Evolutionary conservation across 2,329 filamentous ascomycete genomes (phyloP), one percentile per base, ranked within the genome.

Genomic region (Triangularia verruculosa): DNA sequence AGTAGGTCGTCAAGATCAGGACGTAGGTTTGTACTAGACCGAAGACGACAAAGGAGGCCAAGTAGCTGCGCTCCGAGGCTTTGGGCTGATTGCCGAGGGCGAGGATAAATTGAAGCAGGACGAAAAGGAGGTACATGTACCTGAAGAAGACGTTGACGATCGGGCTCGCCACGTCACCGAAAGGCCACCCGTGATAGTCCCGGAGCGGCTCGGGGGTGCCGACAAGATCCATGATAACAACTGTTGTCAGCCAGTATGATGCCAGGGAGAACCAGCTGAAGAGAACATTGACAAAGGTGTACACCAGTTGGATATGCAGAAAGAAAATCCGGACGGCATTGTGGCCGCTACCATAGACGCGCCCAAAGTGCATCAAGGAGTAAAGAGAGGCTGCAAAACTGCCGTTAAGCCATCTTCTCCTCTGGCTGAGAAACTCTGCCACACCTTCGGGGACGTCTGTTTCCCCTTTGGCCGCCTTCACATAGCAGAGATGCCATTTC

Each of bases 271-370:
- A 97, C 94, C 94, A 98, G 70, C 92, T 87, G 75, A 98, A 88
- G 75, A 96, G 80, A 63, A 94, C 87, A 71, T 91, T 91, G 77
- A 90, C 88, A 73, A 92, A 83, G 80, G 97, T 97, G 87, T 98
- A 98, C 72, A 97, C 72, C 77, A 97, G 86, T 78, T 98, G 94
- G 69, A 97, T 82, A 80, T 97, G 93, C 76, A 98, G 86, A 85
- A 97, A 96, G 83, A 97, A 90, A 93, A 97, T 97, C 80, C 94
- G 93, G 69, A 97, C 78, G 69, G 97, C 83, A 84, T 97, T 97
- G 83, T 98, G 94, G 55, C 93, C 93, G 75, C 89, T 93, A 83
- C 95, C 95, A 85, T 97, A 97, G 89, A 97, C 95, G 70, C 93
- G 90, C 53, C 92, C 90, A 73, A 97, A 97, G 77, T 97, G 94